Evolutionary conservation across 2,329 filamentous ascomycete species (phyloP).

Genomic region (Cladosporium sp.): DNA sequence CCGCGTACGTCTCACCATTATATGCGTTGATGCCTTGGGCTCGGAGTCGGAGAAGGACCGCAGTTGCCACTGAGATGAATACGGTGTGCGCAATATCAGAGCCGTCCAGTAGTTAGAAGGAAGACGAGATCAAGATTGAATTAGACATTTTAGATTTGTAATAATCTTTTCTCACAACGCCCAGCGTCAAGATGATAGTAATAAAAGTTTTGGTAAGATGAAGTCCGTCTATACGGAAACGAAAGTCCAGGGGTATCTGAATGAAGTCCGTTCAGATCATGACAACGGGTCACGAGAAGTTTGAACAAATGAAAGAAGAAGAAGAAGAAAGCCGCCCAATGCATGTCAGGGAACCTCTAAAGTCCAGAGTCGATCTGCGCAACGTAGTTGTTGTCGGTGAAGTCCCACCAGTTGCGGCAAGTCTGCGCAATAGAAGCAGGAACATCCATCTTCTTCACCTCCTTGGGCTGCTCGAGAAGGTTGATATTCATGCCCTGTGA

Average conservation of each 20-base stretch:
- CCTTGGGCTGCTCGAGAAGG: constrained; percentile 15
- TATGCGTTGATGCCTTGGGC: neutral
- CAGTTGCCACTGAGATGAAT: neutral
- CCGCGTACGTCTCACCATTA: neutral
- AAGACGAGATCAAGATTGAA: neutral
- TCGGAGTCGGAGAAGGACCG: too few relatives aligned
- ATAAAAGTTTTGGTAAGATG: neutral
- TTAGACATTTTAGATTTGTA: neutral
- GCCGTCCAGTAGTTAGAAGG: too few relatives aligned
- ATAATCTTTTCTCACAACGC: neutral
- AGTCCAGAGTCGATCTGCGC: constrained; percentile 51
- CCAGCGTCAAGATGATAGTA: neutral
- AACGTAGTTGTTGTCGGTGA: constrained; percentile 46
- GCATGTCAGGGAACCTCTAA: constrained; percentile 21
- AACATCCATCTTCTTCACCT: constrained; percentile 16
- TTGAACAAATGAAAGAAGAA: neutral
- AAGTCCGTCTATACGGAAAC: neutral
- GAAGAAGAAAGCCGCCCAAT: neutral
- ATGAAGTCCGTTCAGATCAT: neutral
- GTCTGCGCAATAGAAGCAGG: constrained; percentile 47
- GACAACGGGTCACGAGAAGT: neutral
- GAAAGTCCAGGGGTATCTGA: neutral
- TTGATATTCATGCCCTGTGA: constrained; percentile 20
- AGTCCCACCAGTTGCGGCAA: constrained; percentile 50
- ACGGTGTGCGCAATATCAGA: too few relatives aligned